Base-by-base conservation (phyloP, 129 eudicot genomes). In the Chrysanthemum seticuspe region DNA sequence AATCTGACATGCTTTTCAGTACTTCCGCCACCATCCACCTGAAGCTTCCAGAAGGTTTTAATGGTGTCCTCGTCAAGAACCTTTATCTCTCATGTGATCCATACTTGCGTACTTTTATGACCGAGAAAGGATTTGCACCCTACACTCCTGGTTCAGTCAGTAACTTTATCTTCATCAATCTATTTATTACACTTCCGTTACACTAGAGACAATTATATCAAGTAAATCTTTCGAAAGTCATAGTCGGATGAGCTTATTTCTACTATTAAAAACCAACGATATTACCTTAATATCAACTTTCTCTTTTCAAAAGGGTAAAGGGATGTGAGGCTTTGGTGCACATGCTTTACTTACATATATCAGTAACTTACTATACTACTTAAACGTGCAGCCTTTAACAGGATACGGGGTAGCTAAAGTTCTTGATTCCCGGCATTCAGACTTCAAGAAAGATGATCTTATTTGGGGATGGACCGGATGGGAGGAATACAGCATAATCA, bases 401-500 rank as follows among this genome's bases (percentile, higher is more conserved):
- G 96, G 96, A 66, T 73, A n/a, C 70, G 96, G 96, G 70, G 92
- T 89, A 67, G 68, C 88, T 54, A 76, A 73, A 76, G 90, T 89
- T 1, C 9, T 89, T 78, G 88, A 89, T 36, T 89, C 92, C 3
- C 74, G 79, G 49, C 80, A 84, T 81, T 60, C 90, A 69, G 71
- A 87, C 61, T 84, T 86, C 77, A 84, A 84, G 80, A 75, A 76
- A 51, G 96, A 83, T 62, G 96, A 87, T 58, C 56, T 89, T 3
- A 61, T 89, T 44, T 89, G 87, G 92, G 96, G 96, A 58, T 2
- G 67, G 6, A 84, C 85, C 19, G 83, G 96, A 62, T 89, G 96
- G 96, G 96, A 89, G 77, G 93, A 89, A 62, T 89, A 89, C 78
- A 85, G 80, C 71, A 78, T 89, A 7, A 78, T 89, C 56, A 87